phyloP scores from a whole-genome alignment of 306 rosid species.

The Castanea crenata region DNA sequence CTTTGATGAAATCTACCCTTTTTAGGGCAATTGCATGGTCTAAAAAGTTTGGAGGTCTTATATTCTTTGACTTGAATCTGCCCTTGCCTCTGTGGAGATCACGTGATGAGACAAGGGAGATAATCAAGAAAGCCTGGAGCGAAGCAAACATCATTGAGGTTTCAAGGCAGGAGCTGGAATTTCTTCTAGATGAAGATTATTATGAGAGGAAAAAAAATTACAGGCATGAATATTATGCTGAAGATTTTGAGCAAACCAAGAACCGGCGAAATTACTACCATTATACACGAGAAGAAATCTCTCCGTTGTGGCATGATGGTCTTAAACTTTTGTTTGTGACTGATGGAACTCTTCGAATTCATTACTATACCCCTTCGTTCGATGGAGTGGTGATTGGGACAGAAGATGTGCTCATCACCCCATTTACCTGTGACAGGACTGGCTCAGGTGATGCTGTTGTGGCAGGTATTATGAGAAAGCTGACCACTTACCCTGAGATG shows the following conservation, averaged over 20 bases:
- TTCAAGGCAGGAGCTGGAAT: slow-evolving; percentile 79
- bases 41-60: slow-evolving; percentile 47
- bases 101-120: slow-evolving; percentile 60
- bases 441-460: slow-evolving; percentile 98
- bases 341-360: slow-evolving; percentile 79
- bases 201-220: slow-evolving; percentile 66
- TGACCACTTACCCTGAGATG: slow-evolving; percentile 81
- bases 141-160: slow-evolving; percentile 77
- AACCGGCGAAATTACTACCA: slow-evolving; percentile 69
- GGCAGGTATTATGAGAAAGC: slow-evolving; percentile 82
- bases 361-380: slow-evolving; percentile 74
- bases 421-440: slow-evolving; percentile 89
- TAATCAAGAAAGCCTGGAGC: slow-evolving; percentile 73
- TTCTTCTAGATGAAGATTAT: slow-evolving; percentile 79
- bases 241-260: slow-evolving; percentile 70
- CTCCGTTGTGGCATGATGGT: slow-evolving; percentile 74
- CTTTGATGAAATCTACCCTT: slow-evolving; percentile 39
- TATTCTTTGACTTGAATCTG: slow-evolving; percentile 74
- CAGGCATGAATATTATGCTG: slow-evolving; percentile 79
- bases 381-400: slow-evolving; percentile 82
- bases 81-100: slow-evolving; percentile 82
- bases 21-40: slow-evolving; percentile 41
- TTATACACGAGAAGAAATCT: slow-evolving; percentile 67
- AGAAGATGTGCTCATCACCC: slow-evolving; percentile 93
- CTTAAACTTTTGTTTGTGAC: slow-evolving; percentile 77